Conservation (phyloP, 2,329 filamentous ascomycete species). For the Tolypocladium guangdongense region DNA sequence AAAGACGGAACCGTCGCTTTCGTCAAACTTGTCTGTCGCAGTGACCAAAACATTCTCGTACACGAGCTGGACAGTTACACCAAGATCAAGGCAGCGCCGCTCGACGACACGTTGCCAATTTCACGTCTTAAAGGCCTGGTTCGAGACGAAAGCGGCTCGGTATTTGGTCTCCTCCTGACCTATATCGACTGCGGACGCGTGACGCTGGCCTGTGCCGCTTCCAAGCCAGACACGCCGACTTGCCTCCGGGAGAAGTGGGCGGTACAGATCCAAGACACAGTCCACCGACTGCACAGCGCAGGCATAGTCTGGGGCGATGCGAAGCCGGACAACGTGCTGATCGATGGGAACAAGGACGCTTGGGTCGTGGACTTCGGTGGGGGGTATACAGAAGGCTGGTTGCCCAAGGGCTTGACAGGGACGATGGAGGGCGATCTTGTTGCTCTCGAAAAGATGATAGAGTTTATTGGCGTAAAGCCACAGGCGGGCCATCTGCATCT, state of each 20-base stretch:
- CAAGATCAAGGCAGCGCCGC: constrained; percentile 3
- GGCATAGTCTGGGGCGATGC: constrained; percentile 19
- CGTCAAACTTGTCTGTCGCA: not conserved
- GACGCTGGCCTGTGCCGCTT: not conserved
- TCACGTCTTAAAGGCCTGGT: constrained; percentile 5
- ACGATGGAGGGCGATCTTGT: constrained; percentile 4
- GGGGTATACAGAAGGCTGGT: constrained; percentile 4
- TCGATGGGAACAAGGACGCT: constrained; percentile 13
- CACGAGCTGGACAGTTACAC: constrained; percentile 5
- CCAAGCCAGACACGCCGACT: not conserved
- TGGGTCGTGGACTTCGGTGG: constrained; percentile 20
- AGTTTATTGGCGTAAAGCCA: not conserved
- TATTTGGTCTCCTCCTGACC: constrained; percentile 6
- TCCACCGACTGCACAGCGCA: constrained; percentile 9
- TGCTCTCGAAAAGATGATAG: constrained; percentile 2
- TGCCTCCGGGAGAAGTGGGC: not conserved
- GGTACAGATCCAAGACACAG: constrained; percentile 6
- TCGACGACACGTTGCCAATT: constrained; percentile 2
- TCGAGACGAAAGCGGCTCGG: not conserved
- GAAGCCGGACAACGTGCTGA: constrained; percentile 18
- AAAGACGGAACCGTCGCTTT: constrained; percentile 1
- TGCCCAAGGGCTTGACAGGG: constrained; percentile 1
- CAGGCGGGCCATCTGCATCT: too few relatives aligned
- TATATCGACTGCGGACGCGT: constrained; percentile 4
- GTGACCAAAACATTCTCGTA: constrained; percentile 1